These are phyloP conservation scores for Eustoma russellianum DNA, from an alignment of 257 asterid genomes.

Conservation along the genomic window DNA sequence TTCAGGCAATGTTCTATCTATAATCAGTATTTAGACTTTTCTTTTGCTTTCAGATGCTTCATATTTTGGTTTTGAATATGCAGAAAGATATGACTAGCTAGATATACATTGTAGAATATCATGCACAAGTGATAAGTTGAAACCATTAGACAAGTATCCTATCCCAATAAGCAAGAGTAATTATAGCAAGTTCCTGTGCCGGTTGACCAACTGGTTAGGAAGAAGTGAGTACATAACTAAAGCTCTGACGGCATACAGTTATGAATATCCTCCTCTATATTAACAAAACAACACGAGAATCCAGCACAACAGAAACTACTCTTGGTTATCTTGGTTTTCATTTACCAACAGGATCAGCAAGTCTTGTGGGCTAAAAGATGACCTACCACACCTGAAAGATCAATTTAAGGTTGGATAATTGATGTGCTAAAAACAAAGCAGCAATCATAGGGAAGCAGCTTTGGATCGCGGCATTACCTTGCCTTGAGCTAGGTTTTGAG, in stretches of 20 bases:
- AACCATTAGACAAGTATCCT: too few relatives aligned
- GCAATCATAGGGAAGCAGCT: slow-evolving; percentile 4
- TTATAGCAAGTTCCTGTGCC: too few relatives aligned
- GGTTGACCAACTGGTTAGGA: too few relatives aligned
- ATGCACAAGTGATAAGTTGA: too few relatives aligned
- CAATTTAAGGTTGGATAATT: slow-evolving; percentile 1
- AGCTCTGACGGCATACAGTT: not conserved
- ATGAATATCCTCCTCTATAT: not conserved
- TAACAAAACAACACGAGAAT: slow-evolving; percentile 6
- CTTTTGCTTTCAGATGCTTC: too few relatives aligned
- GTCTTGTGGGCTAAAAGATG: not conserved
- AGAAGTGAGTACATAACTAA: too few relatives aligned
- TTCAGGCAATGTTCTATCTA: not conserved
- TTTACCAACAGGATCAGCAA: slow-evolving; percentile 3
- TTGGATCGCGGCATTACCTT: too few relatives aligned
- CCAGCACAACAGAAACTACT: not conserved
- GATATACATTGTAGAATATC: too few relatives aligned
- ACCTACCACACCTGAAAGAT: not conserved
- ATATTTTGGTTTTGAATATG: too few relatives aligned
- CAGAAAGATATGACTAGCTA: too few relatives aligned
- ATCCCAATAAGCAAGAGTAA: too few relatives aligned
- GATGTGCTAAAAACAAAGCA: not conserved
- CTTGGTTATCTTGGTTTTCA: not conserved
- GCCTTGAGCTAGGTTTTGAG: not conserved
- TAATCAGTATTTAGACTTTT: too few relatives aligned